Evolutionary conservation across 192 early-diverging fungal species (phyloP), one percentile per base, ranked within the genome.

Genomic region (Chytriomyces sp.): DNA sequence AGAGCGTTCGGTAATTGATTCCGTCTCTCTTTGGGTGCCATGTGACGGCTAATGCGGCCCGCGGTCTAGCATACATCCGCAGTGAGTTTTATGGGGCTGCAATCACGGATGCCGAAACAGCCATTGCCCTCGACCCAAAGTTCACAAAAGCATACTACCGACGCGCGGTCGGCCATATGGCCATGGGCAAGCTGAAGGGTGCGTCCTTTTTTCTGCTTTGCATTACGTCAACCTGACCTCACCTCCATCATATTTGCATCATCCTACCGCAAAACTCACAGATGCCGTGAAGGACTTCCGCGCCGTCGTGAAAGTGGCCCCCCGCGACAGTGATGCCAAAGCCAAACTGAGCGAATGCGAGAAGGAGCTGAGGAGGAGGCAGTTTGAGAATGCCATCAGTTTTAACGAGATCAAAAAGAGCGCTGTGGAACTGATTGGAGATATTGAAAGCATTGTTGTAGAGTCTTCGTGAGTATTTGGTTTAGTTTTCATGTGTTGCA

Each of bases 91-190:
- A 95, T 79, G 95, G 93, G 0, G 79, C 75, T 0, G 80, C 84
- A 39, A 70, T 79, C 60, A 81, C 82, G 4, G 96, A 98, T 78
- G 93, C 94, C 55, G 87, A 94, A 68, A 81, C 86, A 56, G 93
- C 95, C 14, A 85, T 99, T 10, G 86, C 82, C 60, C 75, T 97
- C 0, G 93, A 97, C 79, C 86, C 93, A 22, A 77, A 62, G 14
- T 95, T 91, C 68, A 85, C 90, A 73, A 99, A 99, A 85, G 98
- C 89, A 0, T 97, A 97, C 78, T 99, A 94, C 78, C 90, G 98
- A 40, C 86, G 95, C 62, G 98, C 96, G 3, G 85, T 89, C 6
- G 96, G 93, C 4, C 87, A 95, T 61, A 89, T 95, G 85, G 92
- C 91, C 0, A 80, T 98, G 79, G 88, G 90, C 8, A 87, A 91